Evolutionary conservation across 2,329 filamentous ascomycete genomes (phyloP), one percentile per base, ranked within the genome.

Genomic region (Eutypella sp.): DNA sequence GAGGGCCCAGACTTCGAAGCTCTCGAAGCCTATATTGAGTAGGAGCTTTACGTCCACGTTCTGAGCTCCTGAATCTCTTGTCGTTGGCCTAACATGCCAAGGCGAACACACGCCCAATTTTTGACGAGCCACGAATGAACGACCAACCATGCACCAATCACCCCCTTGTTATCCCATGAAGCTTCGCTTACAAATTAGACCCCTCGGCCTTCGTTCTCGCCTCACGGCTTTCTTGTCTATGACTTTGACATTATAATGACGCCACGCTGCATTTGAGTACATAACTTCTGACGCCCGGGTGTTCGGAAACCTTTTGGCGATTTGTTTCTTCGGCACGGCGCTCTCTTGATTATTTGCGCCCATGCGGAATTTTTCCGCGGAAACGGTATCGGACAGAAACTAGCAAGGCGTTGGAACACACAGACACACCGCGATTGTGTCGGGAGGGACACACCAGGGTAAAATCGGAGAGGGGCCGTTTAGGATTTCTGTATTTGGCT

Each of bases 1-100:
- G 49, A 61, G 56, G 34, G 50, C 58, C 27, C 57, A 57, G 47
- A 52, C 54, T 54, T 45, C 59, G 39, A 56, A 60, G 42, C 40
- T 51, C 15, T 60, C 58, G 23, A 71, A 69, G 53, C 66, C 68
- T 37, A 51, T 50, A 37, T 50, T 67, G 42, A 63, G 61, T 49
- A 67, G 65, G 47, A 70, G 62, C 48, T 67, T 61, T 52, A 68
- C 60, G 39, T 66, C 64, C 38, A 57, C 55, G 31, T 67, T 70
- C 49, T 71, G 58, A 62, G 45, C 39, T 36, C 45, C 40, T 45
- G 50, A 43, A 39, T 42, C 46, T 36, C 40, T 42, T 33, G 25
- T 20, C 36, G 39, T 38, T 18, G 27, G 16, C 34, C 19, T 34
- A 24, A 22, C 42, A 44, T 42, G n/a, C n/a, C n/a, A n/a, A n/a